A percentile compares a stretch with the other conserved stretches of the same genome.
phyloP scores from a whole-genome alignment of 2,329 filamentous ascomycete species.

The Ustulina deusta region DNA sequence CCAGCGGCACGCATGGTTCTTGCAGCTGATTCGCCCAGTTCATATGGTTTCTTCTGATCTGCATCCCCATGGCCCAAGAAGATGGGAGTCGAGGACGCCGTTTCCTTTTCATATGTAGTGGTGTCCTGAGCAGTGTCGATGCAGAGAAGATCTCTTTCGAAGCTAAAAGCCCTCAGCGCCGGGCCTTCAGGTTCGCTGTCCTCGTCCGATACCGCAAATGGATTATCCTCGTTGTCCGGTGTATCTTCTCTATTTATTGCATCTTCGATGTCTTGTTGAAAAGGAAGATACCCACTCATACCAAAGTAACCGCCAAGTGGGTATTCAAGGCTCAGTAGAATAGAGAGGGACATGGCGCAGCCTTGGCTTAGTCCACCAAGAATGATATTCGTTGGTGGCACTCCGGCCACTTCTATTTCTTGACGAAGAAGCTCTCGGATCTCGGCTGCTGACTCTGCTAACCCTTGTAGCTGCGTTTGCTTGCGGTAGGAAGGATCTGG shows the following conservation, averaged over 20 bases:
- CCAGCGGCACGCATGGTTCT: constrained; percentile 50
- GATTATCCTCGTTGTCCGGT: constrained; percentile 32
- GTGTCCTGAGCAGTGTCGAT: constrained; percentile 31
- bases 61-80: constrained; percentile 58
- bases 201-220: constrained; percentile 31
- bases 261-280: constrained; percentile 52
- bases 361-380: constrained; percentile 67
- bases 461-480: constrained; percentile 59
- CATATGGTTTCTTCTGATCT: constrained; percentile 55
- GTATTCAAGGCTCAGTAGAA: constrained; percentile 56
- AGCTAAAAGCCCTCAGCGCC: constrained; percentile 46
- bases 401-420: constrained; percentile 48
- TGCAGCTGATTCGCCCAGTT: constrained; percentile 51
- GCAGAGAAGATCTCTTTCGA: constrained; percentile 52
- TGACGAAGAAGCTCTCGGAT: constrained; percentile 51
- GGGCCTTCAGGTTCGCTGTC: constrained; percentile 27
- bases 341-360: constrained; percentile 59
- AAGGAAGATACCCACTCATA: constrained; percentile 62
- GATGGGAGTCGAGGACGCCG: constrained; percentile 52
- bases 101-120: constrained; percentile 6
- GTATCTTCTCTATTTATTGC: constrained; percentile 36
- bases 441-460: constrained; percentile 56
- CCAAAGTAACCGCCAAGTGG: constrained; percentile 59
- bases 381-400: constrained; percentile 56
- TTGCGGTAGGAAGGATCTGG: constrained; percentile 55